A percentile compares a stretch with the other conserved stretches of the same genome.
Evolutionary conservation across 164 flowering plant genomes (phyloP).

Genomic region (Paratinospora sagittata): DNA sequence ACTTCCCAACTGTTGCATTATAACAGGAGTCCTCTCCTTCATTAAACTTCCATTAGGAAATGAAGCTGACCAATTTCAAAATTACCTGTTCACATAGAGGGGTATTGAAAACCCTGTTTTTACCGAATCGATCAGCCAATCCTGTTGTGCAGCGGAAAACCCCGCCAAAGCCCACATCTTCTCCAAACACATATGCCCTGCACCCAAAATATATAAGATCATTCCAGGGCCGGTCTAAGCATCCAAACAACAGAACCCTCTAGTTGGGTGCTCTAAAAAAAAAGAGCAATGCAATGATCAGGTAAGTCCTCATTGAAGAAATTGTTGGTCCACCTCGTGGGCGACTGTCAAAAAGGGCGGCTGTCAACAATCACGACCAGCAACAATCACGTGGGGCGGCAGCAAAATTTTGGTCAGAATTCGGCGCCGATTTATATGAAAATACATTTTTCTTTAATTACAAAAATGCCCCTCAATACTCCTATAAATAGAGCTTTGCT

Average conservation of each 20-base stretch:
- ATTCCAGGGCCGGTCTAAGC: background rate
- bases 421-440: too few species aligned
- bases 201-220: background rate
- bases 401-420: too few species aligned
- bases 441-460: too few species aligned
- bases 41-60: background rate
- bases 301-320: background rate
- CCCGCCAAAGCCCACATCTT: constrained; percentile 96
- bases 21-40: background rate
- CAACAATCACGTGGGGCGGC: too few species aligned
- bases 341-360: too few species aligned
- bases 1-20: background rate
- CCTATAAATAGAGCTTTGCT: too few species aligned
- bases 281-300: background rate
- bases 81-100: constrained; percentile 93
- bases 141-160: constrained; percentile 96
- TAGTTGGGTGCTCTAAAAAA: background rate
- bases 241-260: too few species aligned
- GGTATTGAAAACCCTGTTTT: constrained; percentile 82
- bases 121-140: constrained; percentile 82
- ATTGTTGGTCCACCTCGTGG: too few species aligned
- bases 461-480: too few species aligned
- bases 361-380: too few species aligned
- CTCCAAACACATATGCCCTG: constrained; percentile 89
- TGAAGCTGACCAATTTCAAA: background rate